These are phyloP conservation scores for Fomitopsis schrenkii DNA, from an alignment of 1,284 basidiomycete genomes.

Conservation along the genomic window DNA sequence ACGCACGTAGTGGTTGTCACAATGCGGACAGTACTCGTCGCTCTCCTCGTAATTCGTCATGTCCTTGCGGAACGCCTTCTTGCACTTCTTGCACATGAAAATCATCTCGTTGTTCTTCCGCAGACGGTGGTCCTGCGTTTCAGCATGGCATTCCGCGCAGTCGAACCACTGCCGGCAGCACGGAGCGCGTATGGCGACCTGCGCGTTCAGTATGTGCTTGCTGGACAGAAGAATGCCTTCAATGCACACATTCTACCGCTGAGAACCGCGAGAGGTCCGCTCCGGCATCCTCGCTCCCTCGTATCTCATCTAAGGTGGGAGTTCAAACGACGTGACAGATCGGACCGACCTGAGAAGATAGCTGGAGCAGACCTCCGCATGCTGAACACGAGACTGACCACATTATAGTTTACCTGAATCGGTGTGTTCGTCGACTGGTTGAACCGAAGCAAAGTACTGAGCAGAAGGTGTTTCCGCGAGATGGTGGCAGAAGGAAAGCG, in stretches of 20 bases:
- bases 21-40: slow-evolving; percentile 97
- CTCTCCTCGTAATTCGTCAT: slow-evolving; percentile 89
- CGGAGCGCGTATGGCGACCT: slow-evolving; percentile 89
- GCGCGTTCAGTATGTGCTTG: slow-evolving; percentile 92
- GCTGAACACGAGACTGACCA: slow-evolving; percentile 5
- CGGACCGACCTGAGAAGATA: background rate
- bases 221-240: slow-evolving; percentile 34
- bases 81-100: slow-evolving; percentile 97
- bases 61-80: slow-evolving; percentile 95
- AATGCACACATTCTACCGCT: background rate
- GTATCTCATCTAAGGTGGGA: background rate
- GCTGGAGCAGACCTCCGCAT: slow-evolving; percentile 3
- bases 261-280: background rate
- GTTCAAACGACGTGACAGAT: background rate
- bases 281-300: background rate
- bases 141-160: slow-evolving; percentile 93
- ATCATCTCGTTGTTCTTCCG: slow-evolving; percentile 85
- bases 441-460: background rate
- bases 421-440: background rate
- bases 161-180: slow-evolving; percentile 97
- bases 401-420: background rate
- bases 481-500: background rate
- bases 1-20: slow-evolving; percentile 94
- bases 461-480: background rate
- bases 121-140: slow-evolving; percentile 73